Evolutionary conservation across 371 early-diverging fungal species (phyloP).

Genomic region (Apophysomyces ossiformis): DNA sequence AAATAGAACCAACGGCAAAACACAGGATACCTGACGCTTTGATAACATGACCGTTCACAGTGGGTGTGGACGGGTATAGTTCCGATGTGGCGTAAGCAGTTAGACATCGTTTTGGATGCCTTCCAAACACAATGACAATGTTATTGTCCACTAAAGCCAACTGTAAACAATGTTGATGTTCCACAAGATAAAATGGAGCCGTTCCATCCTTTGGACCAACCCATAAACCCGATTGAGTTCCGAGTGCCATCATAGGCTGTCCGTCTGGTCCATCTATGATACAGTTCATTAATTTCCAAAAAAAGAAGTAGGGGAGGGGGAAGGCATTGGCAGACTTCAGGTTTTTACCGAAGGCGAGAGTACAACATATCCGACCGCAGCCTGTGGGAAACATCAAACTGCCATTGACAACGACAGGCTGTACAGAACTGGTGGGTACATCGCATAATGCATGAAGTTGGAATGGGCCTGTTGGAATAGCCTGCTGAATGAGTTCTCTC

Average conservation of each 20-base stretch:
- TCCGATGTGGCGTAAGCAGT: slow-evolving; percentile 17
- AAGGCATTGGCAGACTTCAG: not conserved
- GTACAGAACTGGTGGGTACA: slow-evolving; percentile 12
- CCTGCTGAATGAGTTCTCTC: slow-evolving; percentile 12
- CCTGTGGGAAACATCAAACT: slow-evolving; percentile 19
- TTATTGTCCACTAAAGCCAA: slow-evolving; percentile 25
- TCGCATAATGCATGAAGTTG: slow-evolving; percentile 18
- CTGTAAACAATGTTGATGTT: slow-evolving; percentile 26
- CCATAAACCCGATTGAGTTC: slow-evolving; percentile 38
- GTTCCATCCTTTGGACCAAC: slow-evolving; percentile 26
- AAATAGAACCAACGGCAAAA: slow-evolving; percentile 10
- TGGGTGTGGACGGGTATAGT: not conserved
- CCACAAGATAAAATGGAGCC: slow-evolving; percentile 17
- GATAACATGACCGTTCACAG: slow-evolving; percentile 6
- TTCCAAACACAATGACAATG: slow-evolving; percentile 19
- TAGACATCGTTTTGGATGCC: slow-evolving; percentile 15
- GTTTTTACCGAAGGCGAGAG: slow-evolving; percentile 17
- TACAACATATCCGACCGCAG: slow-evolving; percentile 24
- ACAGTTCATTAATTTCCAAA: not conserved
- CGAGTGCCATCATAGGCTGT: slow-evolving; percentile 20
- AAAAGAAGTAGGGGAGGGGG: not conserved
- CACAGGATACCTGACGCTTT: not conserved
- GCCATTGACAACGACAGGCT: slow-evolving; percentile 13
- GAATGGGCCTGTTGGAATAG: slow-evolving; percentile 17
- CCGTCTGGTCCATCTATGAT: not conserved